phyloP scores from a whole-genome alignment of 495 filamentous ascomycete genomes.

The Sordaria brevicollis region DNA sequence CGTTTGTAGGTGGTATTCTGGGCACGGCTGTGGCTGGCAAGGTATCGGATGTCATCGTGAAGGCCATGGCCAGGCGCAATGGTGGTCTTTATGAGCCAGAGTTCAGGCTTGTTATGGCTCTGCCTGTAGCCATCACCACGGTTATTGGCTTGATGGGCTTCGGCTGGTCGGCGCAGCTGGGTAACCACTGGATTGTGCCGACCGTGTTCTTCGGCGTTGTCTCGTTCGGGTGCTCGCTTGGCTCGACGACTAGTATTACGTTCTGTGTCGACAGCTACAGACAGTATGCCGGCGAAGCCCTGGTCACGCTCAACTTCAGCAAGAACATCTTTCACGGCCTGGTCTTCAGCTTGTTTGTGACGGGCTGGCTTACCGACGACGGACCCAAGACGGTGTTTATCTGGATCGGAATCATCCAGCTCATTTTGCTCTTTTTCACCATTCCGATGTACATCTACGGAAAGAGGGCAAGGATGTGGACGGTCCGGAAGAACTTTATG shows the following conservation, averaged over 20 bases:
- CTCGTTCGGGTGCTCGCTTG: slow-evolving; percentile 87
- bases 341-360: slow-evolving; percentile 86
- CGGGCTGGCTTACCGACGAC: slow-evolving; percentile 65
- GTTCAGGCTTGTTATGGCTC: slow-evolving; percentile 85
- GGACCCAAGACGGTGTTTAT: slow-evolving; percentile 73
- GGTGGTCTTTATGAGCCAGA: slow-evolving; percentile 93
- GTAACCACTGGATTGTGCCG: slow-evolving; percentile 81
- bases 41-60: slow-evolving; percentile 75
- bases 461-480: slow-evolving; percentile 95
- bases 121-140: slow-evolving; percentile 70
- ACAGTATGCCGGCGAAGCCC: slow-evolving; percentile 87
- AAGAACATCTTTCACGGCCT: slow-evolving; percentile 91
- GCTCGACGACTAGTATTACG: slow-evolving; percentile 88
- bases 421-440: slow-evolving; percentile 60
- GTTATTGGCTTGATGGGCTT: slow-evolving; percentile 86
- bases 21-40: slow-evolving; percentile 87
- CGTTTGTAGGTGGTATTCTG: slow-evolving; percentile 79
- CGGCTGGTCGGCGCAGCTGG: slow-evolving; percentile 72
- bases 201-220: slow-evolving; percentile 88
- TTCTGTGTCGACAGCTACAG: slow-evolving; percentile 91
- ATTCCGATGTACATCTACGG: slow-evolving; percentile 96
- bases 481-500: slow-evolving; percentile 78
- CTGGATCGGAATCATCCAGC: slow-evolving; percentile 77
- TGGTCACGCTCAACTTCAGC: slow-evolving; percentile 89
- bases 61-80: slow-evolving; percentile 70